Evolutionary conservation across 257 asterid genomes (phyloP).

Genomic region (Solanum clarkiae): DNA sequence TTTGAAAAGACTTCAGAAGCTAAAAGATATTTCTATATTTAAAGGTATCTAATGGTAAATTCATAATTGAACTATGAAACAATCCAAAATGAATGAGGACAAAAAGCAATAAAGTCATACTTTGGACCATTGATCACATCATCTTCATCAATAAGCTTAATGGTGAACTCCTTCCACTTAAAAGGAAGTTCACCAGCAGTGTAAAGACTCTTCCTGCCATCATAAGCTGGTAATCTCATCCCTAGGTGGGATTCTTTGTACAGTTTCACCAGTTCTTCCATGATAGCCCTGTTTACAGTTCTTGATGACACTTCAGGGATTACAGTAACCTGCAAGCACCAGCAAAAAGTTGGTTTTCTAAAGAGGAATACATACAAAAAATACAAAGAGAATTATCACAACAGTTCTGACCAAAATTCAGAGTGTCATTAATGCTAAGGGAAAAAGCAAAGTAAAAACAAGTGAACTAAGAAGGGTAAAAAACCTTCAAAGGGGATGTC

Average conservation of each 20-base stretch:
- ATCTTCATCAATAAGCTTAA: slow-evolving; percentile 79
- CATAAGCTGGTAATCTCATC: slow-evolving; percentile 89
- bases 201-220: slow-evolving; percentile 86
- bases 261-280: slow-evolving; percentile 74
- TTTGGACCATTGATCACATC: slow-evolving; percentile 70
- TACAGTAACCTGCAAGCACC: slow-evolving; percentile 58
- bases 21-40: not conserved
- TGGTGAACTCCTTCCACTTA: slow-evolving; percentile 70
- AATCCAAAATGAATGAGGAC: not conserved
- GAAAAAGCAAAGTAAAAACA: slow-evolving; percentile 17
- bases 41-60: not conserved
- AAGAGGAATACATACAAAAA: not conserved
- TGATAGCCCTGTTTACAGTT: slow-evolving; percentile 68
- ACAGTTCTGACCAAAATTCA: slow-evolving; percentile 15
- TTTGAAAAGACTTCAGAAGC: not conserved
- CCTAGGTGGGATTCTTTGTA: slow-evolving; percentile 86
- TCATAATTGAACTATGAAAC: not conserved
- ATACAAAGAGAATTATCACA: slow-evolving; percentile 13
- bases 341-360: not conserved
- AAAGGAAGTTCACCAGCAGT: slow-evolving; percentile 99
- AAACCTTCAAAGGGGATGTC: slow-evolving; percentile 23
- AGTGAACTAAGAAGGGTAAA: slow-evolving; percentile 11
- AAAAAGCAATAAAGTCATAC: slow-evolving; percentile 21
- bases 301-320: slow-evolving; percentile 90
- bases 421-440: slow-evolving; percentile 30